Base-by-base conservation (phyloP, 208 protist species). In the Crithidia bombi region DNA sequence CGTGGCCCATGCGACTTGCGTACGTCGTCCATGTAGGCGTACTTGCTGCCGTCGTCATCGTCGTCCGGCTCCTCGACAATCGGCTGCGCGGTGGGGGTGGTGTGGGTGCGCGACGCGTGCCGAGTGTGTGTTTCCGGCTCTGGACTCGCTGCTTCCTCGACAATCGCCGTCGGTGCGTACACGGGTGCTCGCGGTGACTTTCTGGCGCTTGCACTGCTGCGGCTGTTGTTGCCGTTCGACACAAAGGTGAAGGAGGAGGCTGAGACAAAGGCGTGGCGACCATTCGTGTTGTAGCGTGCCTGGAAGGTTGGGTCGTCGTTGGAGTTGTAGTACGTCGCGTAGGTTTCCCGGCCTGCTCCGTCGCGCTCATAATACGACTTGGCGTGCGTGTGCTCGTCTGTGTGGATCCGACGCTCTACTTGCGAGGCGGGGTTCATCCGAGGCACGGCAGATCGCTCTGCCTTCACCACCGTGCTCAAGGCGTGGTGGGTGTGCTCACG, bases 51-150 rank as follows among this genome's bases (percentile, higher is more conserved):
- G 14, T 50, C 33, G 38, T 65, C 47, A 23, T 85, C 75, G 14
- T 78, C 71, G 56, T 86, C 80, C 0, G 80, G 80, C 46, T 86
- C 80, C 36, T 86, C 75, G 2, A 86, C 76, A 47, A 86, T 74
- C 19, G 79, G 79, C 54, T 71, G 55, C n/a, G 67, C 56, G 9
- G 28, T 12, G 5, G 55, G 57, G 9, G 56, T n/a, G 14, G 44
- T 26, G 38, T 32, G 49, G 1, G 28, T 43, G 28, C 30, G 30
- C 0, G 12, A 9, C 9, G 11, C 12, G 30, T 49, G 30, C 38
- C 43, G 39, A 35, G 46, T 9, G 9, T 65, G 25, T 35, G 9
- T 23, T 7, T 56, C 52, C 17, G 26, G 38, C 17, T 36, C 30
- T 3, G 15, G 17, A 32, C 15, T 46, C 26, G 51, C 26, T 9